phyloP scores from a whole-genome alignment of 805 yeast species.

The Citeromyces matritensis region DNA sequence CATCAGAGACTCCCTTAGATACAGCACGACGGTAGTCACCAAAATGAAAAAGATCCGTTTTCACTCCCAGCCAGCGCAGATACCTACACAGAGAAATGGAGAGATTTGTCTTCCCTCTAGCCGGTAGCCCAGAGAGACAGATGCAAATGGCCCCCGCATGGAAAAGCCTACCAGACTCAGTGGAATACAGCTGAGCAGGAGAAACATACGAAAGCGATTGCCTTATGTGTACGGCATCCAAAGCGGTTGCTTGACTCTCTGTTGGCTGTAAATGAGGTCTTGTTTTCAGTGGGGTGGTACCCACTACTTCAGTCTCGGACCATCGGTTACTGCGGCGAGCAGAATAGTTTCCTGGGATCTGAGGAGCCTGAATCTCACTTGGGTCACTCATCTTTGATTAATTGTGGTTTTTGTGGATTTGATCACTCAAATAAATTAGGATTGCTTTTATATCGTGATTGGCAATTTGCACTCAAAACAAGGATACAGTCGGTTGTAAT shows the following conservation, averaged over 20 bases:
- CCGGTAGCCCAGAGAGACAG: conserved; percentile 85
- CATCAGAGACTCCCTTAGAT: conserved; percentile 43
- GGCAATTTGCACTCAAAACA: too few relatives aligned
- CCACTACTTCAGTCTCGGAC: conserved; percentile 12
- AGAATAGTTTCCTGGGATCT: conserved; percentile 33
- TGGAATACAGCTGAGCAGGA: conserved; percentile 87
- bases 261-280: too few relatives aligned
- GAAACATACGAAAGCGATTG: conserved; percentile 52
- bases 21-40: conserved; percentile 73
- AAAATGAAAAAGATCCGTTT: conserved; percentile 80
- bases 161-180: conserved; percentile 82
- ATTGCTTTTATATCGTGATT: too few relatives aligned
- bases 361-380: conserved; percentile 26
- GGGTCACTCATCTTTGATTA: too few relatives aligned
- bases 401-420: too few relatives aligned
- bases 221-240: conserved; percentile 56
- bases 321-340: conserved; percentile 40
- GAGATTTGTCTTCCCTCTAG: conserved; percentile 87
- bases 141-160: conserved; percentile 93
- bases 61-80: conserved; percentile 91
- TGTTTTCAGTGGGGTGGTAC: conserved; percentile 4
- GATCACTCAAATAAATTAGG: too few relatives aligned
- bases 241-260: conserved; percentile 7
- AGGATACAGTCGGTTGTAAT: too few relatives aligned
- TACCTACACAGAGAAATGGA: conserved; percentile 87